These are phyloP conservation scores for Acorus calamus DNA, from an alignment of 106 monocot species.

Conservation along the genomic window DNA sequence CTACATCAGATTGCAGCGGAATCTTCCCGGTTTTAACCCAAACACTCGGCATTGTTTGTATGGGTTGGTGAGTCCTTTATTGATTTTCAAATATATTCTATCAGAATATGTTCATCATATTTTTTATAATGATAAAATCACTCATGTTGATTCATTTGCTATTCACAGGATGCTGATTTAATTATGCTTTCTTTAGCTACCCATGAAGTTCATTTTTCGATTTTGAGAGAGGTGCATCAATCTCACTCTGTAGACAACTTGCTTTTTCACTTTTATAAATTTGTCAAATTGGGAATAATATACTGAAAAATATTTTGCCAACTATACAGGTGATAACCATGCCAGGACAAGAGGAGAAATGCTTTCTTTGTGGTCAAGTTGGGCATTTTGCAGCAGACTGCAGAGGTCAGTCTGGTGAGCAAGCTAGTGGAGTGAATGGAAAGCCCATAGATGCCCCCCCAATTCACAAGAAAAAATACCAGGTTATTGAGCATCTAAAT, in stretches of 20 bases:
- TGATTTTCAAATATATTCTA: background rate
- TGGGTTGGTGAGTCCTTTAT: conserved; percentile 60
- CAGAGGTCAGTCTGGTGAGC: conserved; percentile 25
- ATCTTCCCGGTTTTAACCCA: conserved; percentile 81
- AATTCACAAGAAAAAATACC: conserved; percentile 96
- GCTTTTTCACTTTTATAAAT: background rate
- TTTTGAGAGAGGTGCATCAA: conserved; percentile 78
- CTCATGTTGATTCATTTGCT: background rate
- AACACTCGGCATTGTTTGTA: conserved; percentile 91
- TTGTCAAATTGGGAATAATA: too few relatives aligned
- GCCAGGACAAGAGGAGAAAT: conserved; percentile 94
- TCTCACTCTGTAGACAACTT: background rate
- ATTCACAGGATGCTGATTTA: conserved; percentile 84
- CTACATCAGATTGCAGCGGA: conserved; percentile 82
- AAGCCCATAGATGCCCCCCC: conserved; percentile 47
- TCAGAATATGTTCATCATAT: background rate
- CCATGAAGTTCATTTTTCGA: conserved; percentile 92
- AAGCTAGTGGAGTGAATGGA: conserved; percentile 10
- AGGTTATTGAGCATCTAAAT: conserved; percentile 23
- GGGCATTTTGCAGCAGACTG: conserved; percentile 99
- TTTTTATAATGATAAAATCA: background rate
- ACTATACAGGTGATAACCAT: conserved; percentile 69
- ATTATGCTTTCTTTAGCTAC: conserved; percentile 96
- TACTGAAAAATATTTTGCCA: conserved; percentile 1
- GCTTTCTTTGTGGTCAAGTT: conserved; percentile 78